These are phyloP conservation scores for Bonia amplexicaulis DNA, from an alignment of 176 grass and related monocot genomes.

Conservation along the genomic window DNA sequence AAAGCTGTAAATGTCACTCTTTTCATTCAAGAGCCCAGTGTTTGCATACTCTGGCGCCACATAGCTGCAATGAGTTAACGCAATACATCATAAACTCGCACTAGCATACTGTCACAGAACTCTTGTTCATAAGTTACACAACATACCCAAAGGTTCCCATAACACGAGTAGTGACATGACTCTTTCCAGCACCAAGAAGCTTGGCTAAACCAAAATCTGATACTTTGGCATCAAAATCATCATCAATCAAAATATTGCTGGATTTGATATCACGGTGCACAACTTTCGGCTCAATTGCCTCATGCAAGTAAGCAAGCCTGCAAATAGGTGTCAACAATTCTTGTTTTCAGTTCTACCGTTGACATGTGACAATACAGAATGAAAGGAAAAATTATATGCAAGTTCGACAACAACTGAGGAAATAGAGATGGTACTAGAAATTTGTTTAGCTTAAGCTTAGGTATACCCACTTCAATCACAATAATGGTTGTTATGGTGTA, in stretches of 20 bases:
- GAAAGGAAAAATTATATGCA: neutral
- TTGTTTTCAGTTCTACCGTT: conserved; percentile 15
- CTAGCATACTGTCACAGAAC: neutral
- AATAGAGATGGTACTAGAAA: neutral
- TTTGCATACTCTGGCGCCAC: conserved; percentile 90
- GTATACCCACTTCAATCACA: neutral
- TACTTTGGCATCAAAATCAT: conserved; percentile 77
- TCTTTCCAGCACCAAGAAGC: conserved; percentile 81
- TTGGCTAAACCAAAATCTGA: conserved; percentile 92
- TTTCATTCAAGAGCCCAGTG: conserved; percentile 80
- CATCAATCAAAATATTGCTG: conserved; percentile 89
- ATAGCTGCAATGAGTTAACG: conserved; percentile 48
- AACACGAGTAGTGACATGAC: conserved; percentile 85
- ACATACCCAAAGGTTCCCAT: conserved; percentile 93
- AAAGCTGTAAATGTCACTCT: conserved; percentile 89
- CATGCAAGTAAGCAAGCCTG: conserved; percentile 85
- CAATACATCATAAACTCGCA: conserved; percentile 16
- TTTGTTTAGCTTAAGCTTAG: conserved; percentile 6
- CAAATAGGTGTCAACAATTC: neutral
- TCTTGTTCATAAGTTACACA: conserved; percentile 1
- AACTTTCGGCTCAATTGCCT: conserved; percentile 88
- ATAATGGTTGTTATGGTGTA: neutral
- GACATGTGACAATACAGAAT: neutral
- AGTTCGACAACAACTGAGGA: neutral
- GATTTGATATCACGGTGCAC: conserved; percentile 90